phyloP scores from a whole-genome alignment of 1,139 yeast genomes.

The Yamadazyma mexicana region DNA sequence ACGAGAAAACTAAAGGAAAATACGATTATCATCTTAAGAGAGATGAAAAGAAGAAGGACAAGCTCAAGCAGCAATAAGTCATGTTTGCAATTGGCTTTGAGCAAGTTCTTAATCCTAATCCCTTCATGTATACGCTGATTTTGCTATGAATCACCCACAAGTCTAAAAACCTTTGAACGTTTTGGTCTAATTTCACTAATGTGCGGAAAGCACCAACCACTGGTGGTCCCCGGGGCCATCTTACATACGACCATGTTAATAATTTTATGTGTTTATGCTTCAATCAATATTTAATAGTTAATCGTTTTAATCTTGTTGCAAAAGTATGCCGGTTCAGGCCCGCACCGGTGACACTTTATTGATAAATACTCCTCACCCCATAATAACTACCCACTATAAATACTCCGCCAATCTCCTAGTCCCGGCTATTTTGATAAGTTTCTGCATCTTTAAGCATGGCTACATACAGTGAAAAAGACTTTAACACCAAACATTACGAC shows the following conservation, averaged over 20 bases:
- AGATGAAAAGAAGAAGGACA: slow-evolving; percentile 5
- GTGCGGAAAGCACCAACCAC: too few species aligned
- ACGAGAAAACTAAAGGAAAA: slow-evolving; percentile 32
- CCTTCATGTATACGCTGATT: too few species aligned
- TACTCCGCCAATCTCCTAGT: too few species aligned
- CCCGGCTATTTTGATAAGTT: too few species aligned
- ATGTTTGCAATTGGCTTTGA: not conserved
- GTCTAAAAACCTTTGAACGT: too few species aligned
- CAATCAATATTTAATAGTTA: too few species aligned
- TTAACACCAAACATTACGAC: slow-evolving; percentile 37
- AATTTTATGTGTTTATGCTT: slow-evolving; percentile 2
- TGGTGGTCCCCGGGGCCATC: too few species aligned
- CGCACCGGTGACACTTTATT: slow-evolving; percentile 2
- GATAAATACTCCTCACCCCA: not conserved
- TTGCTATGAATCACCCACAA: too few species aligned
- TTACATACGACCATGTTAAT: not conserved
- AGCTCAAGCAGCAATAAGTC: too few species aligned
- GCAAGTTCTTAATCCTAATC: not conserved
- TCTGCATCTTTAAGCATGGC: too few species aligned
- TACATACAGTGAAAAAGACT: slow-evolving; percentile 35
- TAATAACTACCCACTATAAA: too few species aligned
- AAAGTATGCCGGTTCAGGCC: slow-evolving; percentile 7
- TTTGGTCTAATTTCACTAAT: too few species aligned
- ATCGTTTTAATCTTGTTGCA: not conserved
- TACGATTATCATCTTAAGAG: slow-evolving; percentile 9